Evolutionary conservation across 2,329 filamentous ascomycete genomes (phyloP), one percentile per base, ranked within the genome.

Genomic region (Cladophialophora bantiana): DNA sequence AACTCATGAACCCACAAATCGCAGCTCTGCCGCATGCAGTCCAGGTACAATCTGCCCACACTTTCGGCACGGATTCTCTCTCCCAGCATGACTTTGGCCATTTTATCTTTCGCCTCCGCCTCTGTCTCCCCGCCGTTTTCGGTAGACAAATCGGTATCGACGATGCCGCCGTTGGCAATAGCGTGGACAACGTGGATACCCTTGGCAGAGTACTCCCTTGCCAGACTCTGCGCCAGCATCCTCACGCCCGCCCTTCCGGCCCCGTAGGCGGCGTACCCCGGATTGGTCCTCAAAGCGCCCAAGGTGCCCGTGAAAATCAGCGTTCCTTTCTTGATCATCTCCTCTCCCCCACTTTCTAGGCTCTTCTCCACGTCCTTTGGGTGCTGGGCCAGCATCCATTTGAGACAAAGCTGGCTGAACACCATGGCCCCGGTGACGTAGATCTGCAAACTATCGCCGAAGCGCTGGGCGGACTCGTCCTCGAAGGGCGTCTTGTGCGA

Each of bases 161-260:
- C 62, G 48, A 71, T 87, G 0, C 74, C 76, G 0, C 84, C 85
- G 72, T 88, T 88, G 0, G 83, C 84, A 67, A 88, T 85, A 2
- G 85, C 81, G 75, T 88, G 86, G n/a, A 84, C 84, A 3, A 87
- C 84, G 74, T 88, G 85, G 0, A 88, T 75, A 1, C 85, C 85
- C 67, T 82, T 83, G n/a, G 80, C 79, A 69, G 81, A 85, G 76
- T 87, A 84, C 74, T 88, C 86, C 42, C 84, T 81, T 0, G 84
- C 85, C 52, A 88, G 74, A 7, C 80, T 83, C 74, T 87, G 85
- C 0, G 84, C 84, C 12, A 88, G 75, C 75, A 86, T 85, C 42
- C 85, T 75, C 6, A 85, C 84, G 1, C 82, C 82, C 0, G 83
- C 78, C 2, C 85, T 77, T 0, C 82, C 81, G 5, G 84, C 85